Evolutionary conservation across 1,284 basidiomycete genomes (phyloP), one percentile per base, ranked within the genome.

Genomic region (Calocybe gambosa): DNA sequence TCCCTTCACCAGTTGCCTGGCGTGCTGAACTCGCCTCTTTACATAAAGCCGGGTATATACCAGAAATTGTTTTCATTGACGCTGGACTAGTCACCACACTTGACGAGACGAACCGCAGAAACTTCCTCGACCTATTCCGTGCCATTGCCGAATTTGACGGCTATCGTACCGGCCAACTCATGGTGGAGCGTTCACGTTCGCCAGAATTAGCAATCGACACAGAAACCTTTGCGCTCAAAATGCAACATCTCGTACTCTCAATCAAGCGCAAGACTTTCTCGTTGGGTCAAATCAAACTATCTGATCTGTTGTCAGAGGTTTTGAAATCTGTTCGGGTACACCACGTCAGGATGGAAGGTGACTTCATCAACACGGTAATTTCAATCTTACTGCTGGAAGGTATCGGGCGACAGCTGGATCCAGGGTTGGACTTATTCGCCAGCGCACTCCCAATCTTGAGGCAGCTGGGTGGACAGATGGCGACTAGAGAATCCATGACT

Each of bases 301-400:
- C 89, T 21, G 94, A 99, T 62, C 82, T 99, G 53, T 72, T 98
- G 34, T 86, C 80, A 5, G 87, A 95, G 54, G 94, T 97, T 6
- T 70, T 99, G 37, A 80, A 71, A 56, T 83, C 86, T n/a, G 93
- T 99, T 1, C 71, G 93, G 42, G 76, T 82, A 54, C 94, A 98
- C 64, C 96, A 97, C 62, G 96, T 99, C 56, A 97, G 94, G 75
- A 89, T 99, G 83, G 95, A 99, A 68, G 92, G 87, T 10, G 96
- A 99, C 64, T 99, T 99, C 62, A 85, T 99, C 58, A 98, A 99
- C 63, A 99, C 96, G 0, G 93, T 99, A 42, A 89, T 99, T 51
- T 90, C 89, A 7, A 93, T 98, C 47, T 66, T 99, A 48, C 63
- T 99, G 43, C 70, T 99, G 38, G 96, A 99, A 67, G 96, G 96